A percentile compares a stretch with the other conserved stretches of the same genome.
Evolutionary conservation across 1,139 yeast genomes (phyloP).

Genomic region (Candida sojae): DNA sequence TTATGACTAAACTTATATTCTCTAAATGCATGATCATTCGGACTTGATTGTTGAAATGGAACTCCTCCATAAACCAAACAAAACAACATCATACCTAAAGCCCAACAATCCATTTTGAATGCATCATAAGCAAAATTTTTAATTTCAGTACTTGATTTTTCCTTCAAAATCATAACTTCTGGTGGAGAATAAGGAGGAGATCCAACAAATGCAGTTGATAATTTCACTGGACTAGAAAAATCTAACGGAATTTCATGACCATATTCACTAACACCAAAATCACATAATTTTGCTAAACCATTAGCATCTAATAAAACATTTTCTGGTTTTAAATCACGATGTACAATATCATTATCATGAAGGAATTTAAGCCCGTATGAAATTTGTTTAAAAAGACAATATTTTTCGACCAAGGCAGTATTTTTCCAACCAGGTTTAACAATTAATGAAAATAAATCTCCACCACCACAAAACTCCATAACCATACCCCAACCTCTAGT

Average conservation of each 20-base stretch:
- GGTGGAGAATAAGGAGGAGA: slow-evolving; percentile 84
- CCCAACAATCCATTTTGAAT: slow-evolving; percentile 72
- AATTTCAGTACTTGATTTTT: slow-evolving; percentile 33
- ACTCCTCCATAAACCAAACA: slow-evolving; percentile 59
- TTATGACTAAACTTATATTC: slow-evolving; percentile 58
- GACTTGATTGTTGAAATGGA: slow-evolving; percentile 59
- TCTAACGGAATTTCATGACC: slow-evolving; percentile 62
- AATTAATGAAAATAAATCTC: slow-evolving; percentile 49
- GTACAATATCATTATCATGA: slow-evolving; percentile 60
- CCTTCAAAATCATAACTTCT: slow-evolving; percentile 61
- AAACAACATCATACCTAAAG: slow-evolving; percentile 66
- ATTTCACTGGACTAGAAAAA: slow-evolving; percentile 46
- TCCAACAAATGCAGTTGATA: slow-evolving; percentile 58
- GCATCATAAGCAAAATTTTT: slow-evolving; percentile 61
- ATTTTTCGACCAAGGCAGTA: slow-evolving; percentile 47
- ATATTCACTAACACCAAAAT: slow-evolving; percentile 72
- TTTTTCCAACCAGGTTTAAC: slow-evolving; percentile 51
- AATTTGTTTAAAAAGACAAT: slow-evolving; percentile 64
- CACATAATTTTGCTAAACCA: slow-evolving; percentile 71
- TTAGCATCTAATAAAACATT: slow-evolving; percentile 55
- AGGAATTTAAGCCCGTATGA: slow-evolving; percentile 52
- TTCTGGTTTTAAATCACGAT: slow-evolving; percentile 69
- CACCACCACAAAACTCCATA: slow-evolving; percentile 63
- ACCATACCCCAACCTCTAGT: slow-evolving; percentile 79
- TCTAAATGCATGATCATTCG: slow-evolving; percentile 54